phyloP scores from a whole-genome alignment of 208 protist genomes.

The Sergeia podlipaevii region DNA sequence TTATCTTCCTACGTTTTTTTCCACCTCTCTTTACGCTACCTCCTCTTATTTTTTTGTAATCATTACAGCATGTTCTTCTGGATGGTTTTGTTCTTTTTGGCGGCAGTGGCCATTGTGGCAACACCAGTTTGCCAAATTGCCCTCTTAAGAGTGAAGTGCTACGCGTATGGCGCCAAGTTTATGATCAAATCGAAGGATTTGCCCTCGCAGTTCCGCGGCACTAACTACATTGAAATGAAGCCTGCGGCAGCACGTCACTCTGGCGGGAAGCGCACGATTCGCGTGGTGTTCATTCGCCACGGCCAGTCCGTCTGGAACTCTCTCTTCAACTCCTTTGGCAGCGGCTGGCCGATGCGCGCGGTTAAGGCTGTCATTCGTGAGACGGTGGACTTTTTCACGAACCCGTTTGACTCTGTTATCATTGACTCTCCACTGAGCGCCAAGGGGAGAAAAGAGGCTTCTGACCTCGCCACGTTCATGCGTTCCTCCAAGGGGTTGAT shows the following conservation, averaged over 20 bases:
- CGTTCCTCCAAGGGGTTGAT: conserved; percentile 55
- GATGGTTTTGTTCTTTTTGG: conserved; percentile 51
- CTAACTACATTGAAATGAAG: conserved; percentile 63
- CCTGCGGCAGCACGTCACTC: conserved; percentile 16
- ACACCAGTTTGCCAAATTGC: conserved; percentile 34
- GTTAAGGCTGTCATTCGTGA: conserved; percentile 47
- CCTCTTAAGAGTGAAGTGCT: conserved; percentile 45
- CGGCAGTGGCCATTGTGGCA: conserved; percentile 45
- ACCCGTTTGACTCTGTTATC: conserved; percentile 80
- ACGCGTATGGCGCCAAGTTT: conserved; percentile 50
- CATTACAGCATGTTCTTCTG: conserved; percentile 60
- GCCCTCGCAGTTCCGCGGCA: conserved; percentile 56
- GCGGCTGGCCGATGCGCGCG: conserved; percentile 53
- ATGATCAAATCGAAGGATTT: conserved; percentile 69
- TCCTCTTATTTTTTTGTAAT: background rate
- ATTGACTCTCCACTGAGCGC: conserved; percentile 89
- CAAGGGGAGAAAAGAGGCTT: conserved; percentile 62
- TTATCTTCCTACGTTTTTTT: background rate
- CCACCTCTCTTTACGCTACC: no score
- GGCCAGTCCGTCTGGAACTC: conserved; percentile 94
- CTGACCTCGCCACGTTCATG: conserved; percentile 69
- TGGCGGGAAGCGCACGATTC: conserved; percentile 52
- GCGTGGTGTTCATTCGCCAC: conserved; percentile 91
- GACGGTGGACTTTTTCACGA: conserved; percentile 53
- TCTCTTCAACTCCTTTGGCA: conserved; percentile 76